Evolutionary conservation across 2,329 filamentous ascomycete species (phyloP), one percentile per base, ranked within the genome.

Genomic region (Corynespora cassiicola): DNA sequence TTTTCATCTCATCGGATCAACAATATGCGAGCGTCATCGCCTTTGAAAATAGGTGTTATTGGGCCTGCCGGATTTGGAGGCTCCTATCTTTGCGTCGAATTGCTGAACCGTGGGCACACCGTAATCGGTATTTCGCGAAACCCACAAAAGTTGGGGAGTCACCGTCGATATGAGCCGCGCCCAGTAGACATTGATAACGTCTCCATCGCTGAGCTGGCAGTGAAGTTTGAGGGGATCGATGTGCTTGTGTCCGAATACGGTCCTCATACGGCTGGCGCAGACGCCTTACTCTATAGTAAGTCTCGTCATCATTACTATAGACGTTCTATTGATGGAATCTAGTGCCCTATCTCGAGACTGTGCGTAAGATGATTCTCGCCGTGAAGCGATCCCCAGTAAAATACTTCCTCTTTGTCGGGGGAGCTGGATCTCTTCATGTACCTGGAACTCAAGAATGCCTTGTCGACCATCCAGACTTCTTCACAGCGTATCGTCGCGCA

Each of bases 371-470:
- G 6, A 46, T 68, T 11, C 50, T 67, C 7, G 62, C 64, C 10
- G 55, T 57, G 19, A 66, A 65, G 39, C 21, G 24, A 5, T 56
- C 57, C 1, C 25, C 47, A 11, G 43, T 58, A 2, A 34, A 47
- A 6, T 67, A 68, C 49, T 63, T 67, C 51, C 39, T 69, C 31
- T 64, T 63, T 33, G 57, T 69, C 25, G 65, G 63, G 24, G 65
- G 65, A 28, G 61, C 63, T 1, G 63, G 61, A 28, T 58, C 53
- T 2, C 54, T 67, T 4, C 57, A 63, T 40, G 51, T 63, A 7
- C 62, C 62, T 2, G 46, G 47, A 7, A 58, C 55, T 0, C 15
- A 12, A 0, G 44, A 52, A 15, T 38, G 36, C 31, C 61, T 56
- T 36, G 58, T 61, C 45, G 61, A 66, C 42, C 54, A 63, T 27